Evolutionary conservation across 441 rosid genomes (phyloP).

Genomic region (Euphorbia schlechtendalii): DNA sequence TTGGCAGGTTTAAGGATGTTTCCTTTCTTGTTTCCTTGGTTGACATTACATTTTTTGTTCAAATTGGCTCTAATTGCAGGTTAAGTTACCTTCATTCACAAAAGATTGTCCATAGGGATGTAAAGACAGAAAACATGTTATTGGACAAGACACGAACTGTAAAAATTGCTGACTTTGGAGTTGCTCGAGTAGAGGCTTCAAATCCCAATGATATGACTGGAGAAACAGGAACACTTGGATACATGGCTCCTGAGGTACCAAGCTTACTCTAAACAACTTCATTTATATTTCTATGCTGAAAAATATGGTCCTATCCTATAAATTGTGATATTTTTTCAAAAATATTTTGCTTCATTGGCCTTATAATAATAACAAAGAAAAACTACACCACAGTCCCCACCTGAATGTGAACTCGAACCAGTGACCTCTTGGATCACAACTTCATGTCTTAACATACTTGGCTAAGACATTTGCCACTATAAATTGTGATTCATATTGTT

Average conservation of each 20-base stretch:
- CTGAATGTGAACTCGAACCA: no score
- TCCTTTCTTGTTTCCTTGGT: slow-evolving; percentile 1
- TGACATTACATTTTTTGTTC: slow-evolving; percentile 2
- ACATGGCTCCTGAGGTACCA: slow-evolving; percentile 98
- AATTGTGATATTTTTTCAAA: no score
- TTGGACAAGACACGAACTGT: slow-evolving; percentile 77
- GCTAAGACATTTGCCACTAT: no score
- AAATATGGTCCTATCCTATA: background rate
- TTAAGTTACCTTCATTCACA: slow-evolving; percentile 87
- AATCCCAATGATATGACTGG: slow-evolving; percentile 99
- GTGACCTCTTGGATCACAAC: no score
- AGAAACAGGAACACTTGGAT: slow-evolving; percentile 94
- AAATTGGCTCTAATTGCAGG: slow-evolving; percentile 35
- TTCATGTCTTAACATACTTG: no score
- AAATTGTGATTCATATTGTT: no score
- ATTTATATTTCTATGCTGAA: background rate
- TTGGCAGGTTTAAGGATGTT: slow-evolving; percentile 5
- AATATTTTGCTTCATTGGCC: no score
- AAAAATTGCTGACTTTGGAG: slow-evolving; percentile 95
- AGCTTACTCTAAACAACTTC: background rate
- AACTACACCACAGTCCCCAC: no score
- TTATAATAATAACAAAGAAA: no score
- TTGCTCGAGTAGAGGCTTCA: slow-evolving; percentile 91
- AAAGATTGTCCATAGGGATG: slow-evolving; percentile 96
- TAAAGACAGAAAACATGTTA: slow-evolving; percentile 94